phyloP scores from a whole-genome alignment of 2,329 filamentous ascomycete species.

The Apiospora aurea region DNA sequence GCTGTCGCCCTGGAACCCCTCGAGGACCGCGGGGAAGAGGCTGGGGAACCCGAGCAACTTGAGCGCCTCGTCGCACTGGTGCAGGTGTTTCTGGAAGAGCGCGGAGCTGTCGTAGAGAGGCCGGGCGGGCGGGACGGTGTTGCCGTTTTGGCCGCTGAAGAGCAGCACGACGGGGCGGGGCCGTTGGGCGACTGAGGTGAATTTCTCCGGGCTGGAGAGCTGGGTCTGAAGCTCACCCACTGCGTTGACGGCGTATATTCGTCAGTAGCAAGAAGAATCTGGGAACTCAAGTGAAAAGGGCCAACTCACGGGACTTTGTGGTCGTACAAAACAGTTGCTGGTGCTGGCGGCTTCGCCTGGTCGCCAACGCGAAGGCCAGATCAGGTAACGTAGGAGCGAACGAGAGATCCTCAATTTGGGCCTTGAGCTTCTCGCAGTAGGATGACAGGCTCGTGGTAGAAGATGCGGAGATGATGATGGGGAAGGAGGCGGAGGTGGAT shows the following conservation, averaged over 20 bases:
- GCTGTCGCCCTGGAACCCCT: conserved; percentile 30
- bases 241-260: background rate
- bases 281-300: no score
- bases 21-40: conserved; percentile 42
- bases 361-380: background rate
- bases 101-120: background rate
- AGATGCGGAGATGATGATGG: conserved; percentile 20
- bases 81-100: conserved; percentile 35
- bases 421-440: background rate
- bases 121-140: background rate
- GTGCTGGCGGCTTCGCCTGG: background rate
- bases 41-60: conserved; percentile 37
- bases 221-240: background rate
- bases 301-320: no score
- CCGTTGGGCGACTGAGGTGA: background rate
- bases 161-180: conserved; percentile 5
- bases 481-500: conserved; percentile 1
- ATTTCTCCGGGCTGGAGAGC: background rate
- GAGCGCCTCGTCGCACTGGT: conserved; percentile 31
- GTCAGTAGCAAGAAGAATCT: background rate
- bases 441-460: background rate
- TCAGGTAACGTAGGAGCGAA: background rate
- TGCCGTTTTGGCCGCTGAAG: background rate
- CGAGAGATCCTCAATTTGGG: background rate
- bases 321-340: no score